phyloP scores from a whole-genome alignment of 2,329 filamentous ascomycete species.

The Apiospora rasikravindrae region DNA sequence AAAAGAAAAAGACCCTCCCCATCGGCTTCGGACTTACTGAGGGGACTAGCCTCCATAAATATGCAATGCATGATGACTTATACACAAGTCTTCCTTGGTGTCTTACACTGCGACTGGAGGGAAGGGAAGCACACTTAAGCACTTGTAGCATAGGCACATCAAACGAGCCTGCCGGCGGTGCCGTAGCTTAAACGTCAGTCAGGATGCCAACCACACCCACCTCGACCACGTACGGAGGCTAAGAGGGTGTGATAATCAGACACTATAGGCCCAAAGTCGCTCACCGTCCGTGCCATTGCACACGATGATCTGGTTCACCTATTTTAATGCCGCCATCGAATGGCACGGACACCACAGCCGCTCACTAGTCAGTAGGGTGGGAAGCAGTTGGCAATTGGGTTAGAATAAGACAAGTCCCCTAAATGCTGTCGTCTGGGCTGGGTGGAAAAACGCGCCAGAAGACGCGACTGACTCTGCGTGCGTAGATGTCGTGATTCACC shows the following conservation, averaged over 20 bases:
- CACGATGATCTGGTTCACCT: slow-evolving; percentile 5
- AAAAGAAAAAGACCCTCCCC: too few relatives aligned
- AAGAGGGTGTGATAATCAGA: slow-evolving; percentile 7
- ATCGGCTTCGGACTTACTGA: neutral
- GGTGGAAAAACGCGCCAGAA: neutral
- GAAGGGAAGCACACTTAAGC: neutral
- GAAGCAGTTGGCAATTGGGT: neutral
- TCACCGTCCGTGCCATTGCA: slow-evolving; percentile 3
- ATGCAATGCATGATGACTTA: slow-evolving; percentile 16
- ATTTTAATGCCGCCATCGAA: neutral
- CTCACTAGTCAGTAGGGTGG: neutral
- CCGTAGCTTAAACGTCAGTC: neutral
- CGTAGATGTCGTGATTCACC: neutral
- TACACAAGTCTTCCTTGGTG: neutral
- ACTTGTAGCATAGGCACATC: neutral
- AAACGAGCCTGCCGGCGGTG: neutral
- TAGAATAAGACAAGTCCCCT: neutral
- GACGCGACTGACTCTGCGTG: neutral
- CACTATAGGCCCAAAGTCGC: neutral
- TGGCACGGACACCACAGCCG: neutral
- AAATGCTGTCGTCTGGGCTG: neutral
- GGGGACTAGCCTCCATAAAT: slow-evolving; percentile 11
- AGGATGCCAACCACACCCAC: neutral
- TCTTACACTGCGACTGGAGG: neutral
- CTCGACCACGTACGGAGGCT: neutral